Base-by-base conservation (phyloP, 306 rosid species). In the Begonia peltatifolia region DNA sequence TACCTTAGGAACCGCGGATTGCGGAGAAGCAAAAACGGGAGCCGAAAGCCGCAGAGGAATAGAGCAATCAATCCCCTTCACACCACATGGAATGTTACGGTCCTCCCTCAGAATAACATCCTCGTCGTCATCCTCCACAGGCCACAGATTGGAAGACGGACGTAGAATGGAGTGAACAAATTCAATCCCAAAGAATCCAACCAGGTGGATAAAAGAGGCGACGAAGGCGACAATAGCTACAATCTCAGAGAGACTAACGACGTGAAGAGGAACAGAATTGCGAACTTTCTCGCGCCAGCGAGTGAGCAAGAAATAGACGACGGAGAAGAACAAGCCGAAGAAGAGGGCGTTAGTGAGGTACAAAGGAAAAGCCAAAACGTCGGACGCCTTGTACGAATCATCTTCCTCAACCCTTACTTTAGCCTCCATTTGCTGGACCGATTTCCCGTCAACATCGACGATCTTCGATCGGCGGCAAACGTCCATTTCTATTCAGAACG, bases 281-380 rank as follows among this genome's bases (percentile, higher is more conserved):
- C 97, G 79, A 74, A 89, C 80, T 78, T 89, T 85, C 61, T 82
- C 95, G 0, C 94, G 80, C 95, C 95, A 89, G 12, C 90, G 68
- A 56, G 68, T 75, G 47, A 89, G 94, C 62, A 89, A 63, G 68
- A 80, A 89, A 56, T 82, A 85, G 0, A 84, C 83, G 1, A 85
- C 90, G 11, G 95, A 82, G 85, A 82, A 89, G 76, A 82, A 89
- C 10, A 85, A 59, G 3, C 59, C 23, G 71, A 89, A 85, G 80
- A 82, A 85, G 10, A 74, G 54, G 1, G 62, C 80, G 65, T 89
- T 84, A 7, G 90, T 80, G 0, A 82, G 8, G 56, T 82, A 81
- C 0, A 88, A 73, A 50, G 82, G 76, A 9, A 74, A 43, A 0
- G 80, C 62, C 10, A 69, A 64, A 0, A 69, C 65, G 30, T 74